These are phyloP conservation scores for Taphrina flavorubra DNA, from an alignment of 1,139 yeast species.

Conservation along the genomic window DNA sequence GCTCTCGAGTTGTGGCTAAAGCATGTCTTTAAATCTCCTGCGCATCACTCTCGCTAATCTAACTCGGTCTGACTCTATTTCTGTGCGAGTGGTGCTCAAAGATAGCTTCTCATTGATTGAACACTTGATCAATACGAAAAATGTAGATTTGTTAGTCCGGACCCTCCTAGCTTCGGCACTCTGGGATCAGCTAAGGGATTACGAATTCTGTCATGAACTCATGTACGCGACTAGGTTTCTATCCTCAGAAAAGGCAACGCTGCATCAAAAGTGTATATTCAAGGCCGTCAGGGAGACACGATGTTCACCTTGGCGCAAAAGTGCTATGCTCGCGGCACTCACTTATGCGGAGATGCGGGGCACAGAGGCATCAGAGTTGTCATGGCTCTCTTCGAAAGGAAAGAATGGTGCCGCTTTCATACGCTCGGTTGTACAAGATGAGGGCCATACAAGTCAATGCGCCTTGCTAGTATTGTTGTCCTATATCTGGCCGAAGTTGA, in stretches of 20 bases:
- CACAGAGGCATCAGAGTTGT: background rate
- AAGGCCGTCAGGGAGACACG: background rate
- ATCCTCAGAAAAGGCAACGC: slow-evolving; percentile 1
- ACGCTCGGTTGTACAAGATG: background rate
- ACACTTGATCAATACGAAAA: slow-evolving; percentile 18
- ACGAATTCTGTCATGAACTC: slow-evolving; percentile 4
- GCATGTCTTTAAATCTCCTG: slow-evolving; percentile 7
- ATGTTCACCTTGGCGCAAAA: slow-evolving; percentile 24
- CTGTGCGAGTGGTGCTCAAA: background rate
- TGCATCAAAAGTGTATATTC: background rate
- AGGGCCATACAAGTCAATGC: background rate
- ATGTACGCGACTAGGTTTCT: slow-evolving; percentile 5
- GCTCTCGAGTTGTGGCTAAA: background rate
- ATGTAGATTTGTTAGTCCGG: background rate
- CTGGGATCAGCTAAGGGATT: background rate
- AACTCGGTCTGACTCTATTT: background rate
- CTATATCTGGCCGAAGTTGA: slow-evolving; percentile 5
- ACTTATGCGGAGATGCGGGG: slow-evolving; percentile 29
- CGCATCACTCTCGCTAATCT: background rate
- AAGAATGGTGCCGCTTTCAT: slow-evolving; percentile 10
- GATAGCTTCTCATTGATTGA: slow-evolving; percentile 22
- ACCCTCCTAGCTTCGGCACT: slow-evolving; percentile 12
- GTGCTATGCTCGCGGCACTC: slow-evolving; percentile 19
- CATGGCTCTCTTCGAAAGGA: slow-evolving; percentile 17
- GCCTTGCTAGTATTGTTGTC: slow-evolving; percentile 20